Evolutionary conservation across 306 rosid species (phyloP), one percentile per base, ranked within the genome.

Genomic region (Hylodesmum podocarpum): DNA sequence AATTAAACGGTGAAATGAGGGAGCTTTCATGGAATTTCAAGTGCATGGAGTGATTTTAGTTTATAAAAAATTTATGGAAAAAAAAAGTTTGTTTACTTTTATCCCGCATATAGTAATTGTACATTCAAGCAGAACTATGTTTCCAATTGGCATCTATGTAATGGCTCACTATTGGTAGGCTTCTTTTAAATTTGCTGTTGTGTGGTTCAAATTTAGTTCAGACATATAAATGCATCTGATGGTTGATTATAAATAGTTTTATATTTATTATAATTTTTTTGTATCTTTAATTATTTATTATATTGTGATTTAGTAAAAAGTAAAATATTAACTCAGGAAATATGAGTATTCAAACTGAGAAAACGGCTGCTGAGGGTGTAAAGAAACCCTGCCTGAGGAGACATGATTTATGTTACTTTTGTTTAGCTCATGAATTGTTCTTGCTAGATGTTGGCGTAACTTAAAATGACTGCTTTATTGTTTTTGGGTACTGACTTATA

Each of bases 331-430:
- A n/a, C n/a, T n/a, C n/a, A n/a, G n/a, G n/a, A n/a, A n/a, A n/a
- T n/a, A n/a, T n/a, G n/a, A n/a, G n/a, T n/a, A 90, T 88, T 28
- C 91, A 87, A 79, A 80, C 89, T n/a, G 85, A 93, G 87, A 94
- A 88, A 87, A 89, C 87, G 33, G 91, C 87, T 43, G 89, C 87
- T 6, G 94, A 90, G 89, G 94, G 94, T 79, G 89, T 93, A 40
- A 88, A 88, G 92, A 87, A 88, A 90, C 76, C 51, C 90, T 89
- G 50, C 62, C 81, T 16, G 79, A 85, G 73, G 88, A 91, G 69
- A 82, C 94, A 51, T 86, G 86, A 82, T 87, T 80, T 68, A 70
- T 22, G 27, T 79, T 68, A 47, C 57, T 33, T 53, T 33, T 54
- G 31, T 40, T 63, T 59, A 75, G 63, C 73, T 73, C 39, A 41